Evolutionary conservation across 768 basidiomycete species (phyloP), one percentile per base, ranked within the genome.

Genomic region (Kwoniella botswanensis): DNA sequence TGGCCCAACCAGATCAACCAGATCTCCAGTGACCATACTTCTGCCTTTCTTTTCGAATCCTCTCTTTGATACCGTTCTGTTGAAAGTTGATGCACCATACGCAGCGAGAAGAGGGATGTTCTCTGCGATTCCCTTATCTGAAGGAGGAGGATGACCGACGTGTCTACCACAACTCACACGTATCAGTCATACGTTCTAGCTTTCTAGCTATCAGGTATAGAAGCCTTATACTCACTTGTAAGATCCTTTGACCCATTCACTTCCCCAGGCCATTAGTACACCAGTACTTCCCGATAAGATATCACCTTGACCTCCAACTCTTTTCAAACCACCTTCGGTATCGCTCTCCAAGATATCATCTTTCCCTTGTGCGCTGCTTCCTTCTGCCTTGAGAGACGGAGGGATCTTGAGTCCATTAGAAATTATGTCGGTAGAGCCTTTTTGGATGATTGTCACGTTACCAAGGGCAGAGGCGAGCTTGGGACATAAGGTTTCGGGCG

Each of bases 271-370:
- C 75, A 98, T 86, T 82, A 97, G 89, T 1, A 93, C 89, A 0
- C 94, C 97, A 11, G 94, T 91, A 55, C 88, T 86, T 13, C 97
- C 97, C 76, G 91, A 92, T 66, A 98, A 82, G 46, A 99, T 89
- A 84, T 99, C 97, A 0, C 97, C 97, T 82, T 98, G 97, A 1
- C 97, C 97, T 13, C 97, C 96, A 77, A 93, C 95, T 66, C 97
- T 86, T 85, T 96, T 96, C 76, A 93, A 75, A 1, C 96, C 94
- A 1, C 97, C 97, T 65, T 88, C 85, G 0, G 87, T 84, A 72
- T 91, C 89, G 35, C 92, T 89, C 63, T 87, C 86, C 3, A 94
- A 84, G 3, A 88, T 87, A 77, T 91, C 89, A 24, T 58, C 69
- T 17, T 57, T 56, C 3, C 62, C 55, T 82, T 84, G 12, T 81